Base-by-base conservation (phyloP, 768 basidiomycete genomes). In the Rhizopogon salebrosus region DNA sequence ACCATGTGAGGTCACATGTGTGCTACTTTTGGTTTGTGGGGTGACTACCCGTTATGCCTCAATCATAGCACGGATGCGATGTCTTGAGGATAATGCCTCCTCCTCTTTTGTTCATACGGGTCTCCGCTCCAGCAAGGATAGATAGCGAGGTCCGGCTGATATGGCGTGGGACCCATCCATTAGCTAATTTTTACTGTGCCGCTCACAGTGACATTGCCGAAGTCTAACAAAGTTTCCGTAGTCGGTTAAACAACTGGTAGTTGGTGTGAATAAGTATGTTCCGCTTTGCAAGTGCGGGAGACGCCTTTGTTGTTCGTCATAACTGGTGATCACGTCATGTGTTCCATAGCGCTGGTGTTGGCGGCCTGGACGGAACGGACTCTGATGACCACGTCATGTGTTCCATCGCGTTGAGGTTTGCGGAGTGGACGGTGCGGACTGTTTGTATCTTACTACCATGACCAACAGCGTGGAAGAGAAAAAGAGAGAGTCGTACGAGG, bases 401-500 rank as follows among this genome's bases (percentile, higher is more conserved):
- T 18, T 29, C 38, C 27, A 18, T 29, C 18, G 11, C 6, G 11
- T 7, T 29, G n/a, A 16, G 16, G n/a, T n/a, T n/a, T n/a, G n/a
- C n/a, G n/a, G n/a, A n/a, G n/a, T n/a, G n/a, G n/a, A n/a, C n/a
- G n/a, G 23, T 26, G 41, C 10, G 24, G 24, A n/a, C 10, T 45
- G 27, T 20, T 51, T 49, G 27, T 38, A 26, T 36, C 8, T n/a
- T 35, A 29, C 2, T 37, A 46, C 22, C 52, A 60, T 64, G 61
- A 51, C 64, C 6, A 43, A 27, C 16, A 38, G 49, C 6, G 34
- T 16, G 4, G 41, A 53, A 27, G 54, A 64, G 54, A 56, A 64
- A 52, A 58, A 58, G 45, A 39, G 10, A n/a, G 52, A 57, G 3
- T 56, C 52, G 11, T 53, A 41, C 31, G 31, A 52, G 2, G 51